Base-by-base conservation (phyloP, 2,329 filamentous ascomycete species). In the Penicillium sp. region DNA sequence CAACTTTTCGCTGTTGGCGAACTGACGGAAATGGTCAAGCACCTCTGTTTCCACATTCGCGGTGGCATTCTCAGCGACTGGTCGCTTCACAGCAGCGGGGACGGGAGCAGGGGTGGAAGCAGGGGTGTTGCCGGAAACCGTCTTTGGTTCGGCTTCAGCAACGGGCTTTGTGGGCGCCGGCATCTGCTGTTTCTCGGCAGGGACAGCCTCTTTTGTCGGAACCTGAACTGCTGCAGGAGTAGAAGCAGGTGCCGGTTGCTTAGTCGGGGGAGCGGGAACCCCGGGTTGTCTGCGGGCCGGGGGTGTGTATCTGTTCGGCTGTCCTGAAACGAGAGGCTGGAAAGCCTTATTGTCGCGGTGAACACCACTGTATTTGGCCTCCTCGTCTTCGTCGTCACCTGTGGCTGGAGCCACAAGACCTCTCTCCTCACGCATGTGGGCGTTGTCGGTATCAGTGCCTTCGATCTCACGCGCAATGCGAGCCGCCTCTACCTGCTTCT, bases 351-450 rank as follows among this genome's bases (percentile, higher is more conserved):
- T 70, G 42, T 90, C 88, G 62, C 93, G 88, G 61, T 88, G 88
- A 54, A 99, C 95, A 71, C 93, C 93, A 70, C 93, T 97, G 77
- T 98, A 98, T 72, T 95, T 97, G 71, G 96, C 93, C 78, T 99
- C 95, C 76, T 99, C 95, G 63, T 96, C 91, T 27, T 83, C 75
- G 14, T 86, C 75, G 14, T 86, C 88, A 57, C 84, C 87, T 51
- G 87, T 86, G 52, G 89, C 84, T 39, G 85, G 83, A 10, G 82
- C 80, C 13, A 83, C 83, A n/a, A 85, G 80, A 52, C 92, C 84
- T 69, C 93, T 88, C 79, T 99, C 95, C 76, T 98, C 95, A 3
- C 91, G 90, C 57, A 97, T 85, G 70, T 99, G 95, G 4, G 88
- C 79, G 54, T 95, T 96, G 35, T 85, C 83, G 8, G 91, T 81